phyloP scores from a whole-genome alignment of 805 yeast species.

The Cyberlindnera petersonii region DNA sequence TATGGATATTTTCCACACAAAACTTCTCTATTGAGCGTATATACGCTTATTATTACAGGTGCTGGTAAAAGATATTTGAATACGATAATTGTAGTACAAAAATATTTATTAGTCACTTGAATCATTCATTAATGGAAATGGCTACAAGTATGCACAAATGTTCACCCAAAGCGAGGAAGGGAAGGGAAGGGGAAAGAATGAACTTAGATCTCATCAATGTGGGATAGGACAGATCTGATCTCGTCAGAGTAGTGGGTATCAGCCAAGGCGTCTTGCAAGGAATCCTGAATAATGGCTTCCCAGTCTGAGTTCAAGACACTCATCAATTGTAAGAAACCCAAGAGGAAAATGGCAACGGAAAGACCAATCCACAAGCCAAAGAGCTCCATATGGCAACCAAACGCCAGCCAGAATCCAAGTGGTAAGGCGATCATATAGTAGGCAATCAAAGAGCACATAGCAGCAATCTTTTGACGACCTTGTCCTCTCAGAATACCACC shows the following conservation, averaged over 20 bases:
- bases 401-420: slow-evolving; percentile 48
- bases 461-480: slow-evolving; percentile 66
- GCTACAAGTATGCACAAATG: too few species aligned
- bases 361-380: slow-evolving; percentile 63
- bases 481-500: slow-evolving; percentile 79
- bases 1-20: too few species aligned
- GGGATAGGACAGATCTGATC: slow-evolving; percentile 23
- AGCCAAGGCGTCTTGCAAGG: slow-evolving; percentile 37
- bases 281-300: slow-evolving; percentile 40
- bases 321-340: slow-evolving; percentile 43
- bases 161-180: too few species aligned
- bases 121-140: too few species aligned
- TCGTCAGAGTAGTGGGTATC: slow-evolving; percentile 20
- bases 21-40: too few species aligned
- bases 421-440: slow-evolving; percentile 62
- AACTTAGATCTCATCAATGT: slow-evolving; percentile 14
- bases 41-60: too few species aligned
- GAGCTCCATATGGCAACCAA: slow-evolving; percentile 42
- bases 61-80: too few species aligned
- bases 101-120: too few species aligned
- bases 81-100: too few species aligned
- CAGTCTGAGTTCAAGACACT: slow-evolving; percentile 39
- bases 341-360: slow-evolving; percentile 47
- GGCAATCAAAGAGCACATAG: slow-evolving; percentile 50
- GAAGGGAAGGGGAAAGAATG: not conserved